phyloP scores from a whole-genome alignment of 2,329 filamentous ascomycete species.

The Chrysoporthe deuterocubensis region DNA sequence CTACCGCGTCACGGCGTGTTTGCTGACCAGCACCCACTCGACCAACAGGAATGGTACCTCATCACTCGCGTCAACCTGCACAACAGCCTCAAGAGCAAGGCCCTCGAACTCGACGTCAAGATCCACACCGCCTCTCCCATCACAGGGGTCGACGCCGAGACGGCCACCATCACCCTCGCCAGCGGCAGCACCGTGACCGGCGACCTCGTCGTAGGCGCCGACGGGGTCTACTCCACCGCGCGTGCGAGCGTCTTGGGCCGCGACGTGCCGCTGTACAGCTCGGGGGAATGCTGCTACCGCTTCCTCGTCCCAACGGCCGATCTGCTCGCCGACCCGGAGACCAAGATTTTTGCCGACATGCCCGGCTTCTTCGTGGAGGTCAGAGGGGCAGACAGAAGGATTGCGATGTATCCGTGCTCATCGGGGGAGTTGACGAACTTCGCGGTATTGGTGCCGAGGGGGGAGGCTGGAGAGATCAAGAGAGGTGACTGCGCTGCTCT shows the following conservation, averaged over 20 bases:
- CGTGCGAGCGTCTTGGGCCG: conserved; percentile 11
- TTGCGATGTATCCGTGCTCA: conserved; percentile 22
- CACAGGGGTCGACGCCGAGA: conserved; percentile 16
- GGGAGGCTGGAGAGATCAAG: conserved; percentile 25
- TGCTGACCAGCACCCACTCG: not conserved
- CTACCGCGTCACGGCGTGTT: not conserved
- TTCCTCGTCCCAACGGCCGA: conserved; percentile 20
- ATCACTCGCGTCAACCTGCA: conserved; percentile 24
- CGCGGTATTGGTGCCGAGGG: conserved; percentile 16
- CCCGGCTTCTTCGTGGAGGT: conserved; percentile 21
- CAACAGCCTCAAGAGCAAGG: conserved; percentile 21
- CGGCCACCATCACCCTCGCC: conserved; percentile 18
- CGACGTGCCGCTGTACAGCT: conserved; percentile 12
- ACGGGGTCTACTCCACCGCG: conserved; percentile 22
- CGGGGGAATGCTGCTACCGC: conserved; percentile 23
- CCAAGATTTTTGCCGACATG: conserved; percentile 12
- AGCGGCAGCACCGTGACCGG: conserved; percentile 22
- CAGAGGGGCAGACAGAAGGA: not conserved
- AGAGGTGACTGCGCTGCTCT: conserved; percentile 2
- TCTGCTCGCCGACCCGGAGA: conserved; percentile 13
- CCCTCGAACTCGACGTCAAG: conserved; percentile 14
- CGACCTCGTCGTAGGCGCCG: conserved; percentile 25
- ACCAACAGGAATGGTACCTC: conserved; percentile 22
- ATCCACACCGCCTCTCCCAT: conserved; percentile 19
- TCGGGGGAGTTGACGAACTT: conserved; percentile 21